phyloP scores from a whole-genome alignment of 768 basidiomycete species.

The Leccinum obscurum region DNA sequence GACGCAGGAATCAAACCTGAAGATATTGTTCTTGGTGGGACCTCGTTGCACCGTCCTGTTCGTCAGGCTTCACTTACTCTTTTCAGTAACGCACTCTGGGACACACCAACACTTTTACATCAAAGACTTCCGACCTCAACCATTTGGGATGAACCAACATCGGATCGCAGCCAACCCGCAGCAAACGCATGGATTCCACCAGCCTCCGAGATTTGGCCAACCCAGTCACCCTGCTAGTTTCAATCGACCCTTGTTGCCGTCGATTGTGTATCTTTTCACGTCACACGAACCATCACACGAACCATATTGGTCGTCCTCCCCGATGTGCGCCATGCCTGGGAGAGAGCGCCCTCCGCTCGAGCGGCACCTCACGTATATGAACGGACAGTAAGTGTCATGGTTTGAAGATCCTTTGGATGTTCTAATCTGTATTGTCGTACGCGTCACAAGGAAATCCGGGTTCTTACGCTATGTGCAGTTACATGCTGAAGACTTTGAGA shows the following conservation, averaged over 20 bases:
- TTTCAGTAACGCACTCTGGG: constrained; percentile 42
- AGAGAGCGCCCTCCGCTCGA: constrained; percentile 21
- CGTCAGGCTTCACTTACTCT: background rate
- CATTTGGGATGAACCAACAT: constrained; percentile 18
- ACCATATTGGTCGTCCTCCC: constrained; percentile 43
- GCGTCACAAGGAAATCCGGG: constrained; percentile 32
- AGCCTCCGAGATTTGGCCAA: constrained; percentile 13
- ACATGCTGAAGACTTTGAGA: constrained; percentile 38
- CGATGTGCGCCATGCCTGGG: constrained; percentile 24
- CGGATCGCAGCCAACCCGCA: constrained; percentile 12
- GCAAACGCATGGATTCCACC: constrained; percentile 17
- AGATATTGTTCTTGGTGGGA: constrained; percentile 44
- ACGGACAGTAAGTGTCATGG: constrained; percentile 29
- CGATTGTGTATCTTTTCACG: constrained; percentile 45
- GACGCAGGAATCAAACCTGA: constrained; percentile 39
- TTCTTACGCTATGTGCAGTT: constrained; percentile 41
- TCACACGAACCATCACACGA: constrained; percentile 34
- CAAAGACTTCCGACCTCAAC: constrained; percentile 32
- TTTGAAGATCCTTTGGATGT: background rate
- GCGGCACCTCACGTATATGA: constrained; percentile 30
- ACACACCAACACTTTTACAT: constrained; percentile 43
- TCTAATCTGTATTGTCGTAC: constrained; percentile 1
- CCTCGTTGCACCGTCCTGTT: background rate
- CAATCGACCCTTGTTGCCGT: constrained; percentile 33
- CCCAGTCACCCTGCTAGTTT: constrained; percentile 10